Evolutionary conservation across 768 basidiomycete species (phyloP), one percentile per base, ranked within the genome.

Genomic region (Dioszegia aurantiaca): DNA sequence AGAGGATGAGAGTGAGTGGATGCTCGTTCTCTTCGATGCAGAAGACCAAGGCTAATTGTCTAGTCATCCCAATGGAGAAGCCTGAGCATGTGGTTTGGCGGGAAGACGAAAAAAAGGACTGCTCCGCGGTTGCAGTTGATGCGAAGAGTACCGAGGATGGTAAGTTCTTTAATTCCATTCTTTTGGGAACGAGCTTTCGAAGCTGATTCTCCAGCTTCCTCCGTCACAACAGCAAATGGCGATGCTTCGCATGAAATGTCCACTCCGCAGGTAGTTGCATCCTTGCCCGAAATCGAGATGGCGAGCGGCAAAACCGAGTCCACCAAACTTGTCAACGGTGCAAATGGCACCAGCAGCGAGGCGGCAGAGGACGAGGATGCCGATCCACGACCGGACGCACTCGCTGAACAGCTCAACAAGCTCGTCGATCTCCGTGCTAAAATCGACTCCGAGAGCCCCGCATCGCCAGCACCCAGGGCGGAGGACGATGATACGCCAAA

Each of bases 391-490:
- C 51, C 51, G 11, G 51, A 53, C 26, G 23, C 51, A 17, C 51
- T 53, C n/a, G 51, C 51, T 23, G 51, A 53, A 3, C 51, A 53
- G 17, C 36, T 53, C 23, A 53, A 53, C 23, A 53, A 53, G 51
- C 31, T 53, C 37, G 26, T 26, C 39, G 36, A 37, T 26, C 51
- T 53, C 21, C 36, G 33, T 1, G 51, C 51, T 8, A 53, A 53
- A 16, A 33, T 42, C 26, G 55, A 47, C 24, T 12, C 45, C 26
- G 39, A 43, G 17, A 31, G 37, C 9, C 16, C 37, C 19, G 47
- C 30, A 8, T 11, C 52, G 5, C 2, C 10, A 14, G 24, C 26
- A 10, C 6, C 46, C 5, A 17, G n/a, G 16, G 11, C 26, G 2
- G 42, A 28, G 21, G 37, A 53, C 16, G 40, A 12, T 44, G 17